Evolutionary conservation across 305 asterid genomes (phyloP), one percentile per base, ranked within the genome.

Genomic region (Rubia tinctorum): DNA sequence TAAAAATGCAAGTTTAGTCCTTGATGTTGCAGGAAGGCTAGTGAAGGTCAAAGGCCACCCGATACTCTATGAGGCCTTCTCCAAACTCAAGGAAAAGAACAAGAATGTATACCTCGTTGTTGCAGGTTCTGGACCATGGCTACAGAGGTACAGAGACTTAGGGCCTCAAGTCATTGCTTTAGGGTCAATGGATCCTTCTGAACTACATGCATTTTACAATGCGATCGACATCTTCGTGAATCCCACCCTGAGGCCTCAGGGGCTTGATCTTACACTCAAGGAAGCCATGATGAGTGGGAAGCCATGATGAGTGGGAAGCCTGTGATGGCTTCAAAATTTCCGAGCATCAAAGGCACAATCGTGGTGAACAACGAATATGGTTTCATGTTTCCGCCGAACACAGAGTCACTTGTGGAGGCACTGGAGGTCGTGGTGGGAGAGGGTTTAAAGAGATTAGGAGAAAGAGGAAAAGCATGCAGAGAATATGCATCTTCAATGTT

Each of bases 231-330:
- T 91, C 13, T 91, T 93, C 34, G 97, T 93, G 6, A 93, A 91
- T 12, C 97, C 97, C 15, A 91, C 96, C 6, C 87, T 91, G 18
- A 76, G 98, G 82, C 98, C 98, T 30, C 98, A 93, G 69, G 98
- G 98, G 75, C 96, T 93, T 40, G 98, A 93, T 84, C 94, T 88
- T 10, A 93, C 96, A 11, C 79, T 93, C 3, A 88, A 88, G 96
- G 98, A 93, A 77, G 96, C 97, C 20, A 90, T 91, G 96, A 85
- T 93, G 95, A 91, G 90, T 49, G 98, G 97, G 64, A 93, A 77
- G 96, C 97, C 20, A 90, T 91, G 96, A 85, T 93, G 95, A 91
- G 90, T 49, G 98, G 97, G 64, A 93, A 88, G 75, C 87, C 98
- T 3, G 89, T 93, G 2, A 85, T 91, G 96, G 98, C 97, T n/a